Percentiles rank a stretch among this genome's conserved stretches.
phyloP scores from a whole-genome alignment of 1,284 basidiomycete species.

The Boletellus sp. region DNA sequence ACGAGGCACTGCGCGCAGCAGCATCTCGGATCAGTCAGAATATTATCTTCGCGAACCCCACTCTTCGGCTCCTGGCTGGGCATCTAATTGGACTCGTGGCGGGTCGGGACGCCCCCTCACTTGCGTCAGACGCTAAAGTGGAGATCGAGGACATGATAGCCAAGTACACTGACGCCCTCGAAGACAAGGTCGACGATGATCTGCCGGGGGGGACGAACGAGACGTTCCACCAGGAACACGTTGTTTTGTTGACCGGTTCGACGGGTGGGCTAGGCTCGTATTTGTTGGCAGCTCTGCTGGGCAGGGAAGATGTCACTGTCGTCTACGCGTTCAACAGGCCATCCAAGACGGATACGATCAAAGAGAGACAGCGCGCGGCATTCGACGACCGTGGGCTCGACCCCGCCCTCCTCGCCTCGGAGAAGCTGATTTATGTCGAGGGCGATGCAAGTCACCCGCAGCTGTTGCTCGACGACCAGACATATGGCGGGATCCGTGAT shows the following conservation, averaged over 20 bases:
- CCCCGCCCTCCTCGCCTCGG: constrained; percentile 21
- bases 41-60: constrained; percentile 29
- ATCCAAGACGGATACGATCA: constrained; percentile 10
- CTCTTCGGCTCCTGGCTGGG: constrained; percentile 17
- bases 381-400: constrained; percentile 35
- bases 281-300: constrained; percentile 24
- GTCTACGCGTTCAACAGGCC: constrained; percentile 36
- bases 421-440: constrained; percentile 32
- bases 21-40: constrained; percentile 21
- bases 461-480: constrained; percentile 24
- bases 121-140: background rate
- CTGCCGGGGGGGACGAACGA: background rate
- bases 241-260: constrained; percentile 31
- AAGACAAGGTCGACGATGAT: background rate
- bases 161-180: constrained; percentile 19
- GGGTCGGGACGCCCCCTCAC: background rate
- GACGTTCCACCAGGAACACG: background rate
- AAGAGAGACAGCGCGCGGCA: constrained; percentile 24
- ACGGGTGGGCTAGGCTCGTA: constrained; percentile 32
- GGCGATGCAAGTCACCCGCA: constrained; percentile 21
- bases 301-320: constrained; percentile 10
- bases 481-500: constrained; percentile 23
- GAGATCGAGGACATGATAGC: constrained; percentile 28
- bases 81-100: constrained; percentile 13
- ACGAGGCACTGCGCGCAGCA: constrained; percentile 7